These are phyloP conservation scores for Phytophthora hibernalis DNA, from an alignment of 352 stramenopile species.

Conservation along the genomic window DNA sequence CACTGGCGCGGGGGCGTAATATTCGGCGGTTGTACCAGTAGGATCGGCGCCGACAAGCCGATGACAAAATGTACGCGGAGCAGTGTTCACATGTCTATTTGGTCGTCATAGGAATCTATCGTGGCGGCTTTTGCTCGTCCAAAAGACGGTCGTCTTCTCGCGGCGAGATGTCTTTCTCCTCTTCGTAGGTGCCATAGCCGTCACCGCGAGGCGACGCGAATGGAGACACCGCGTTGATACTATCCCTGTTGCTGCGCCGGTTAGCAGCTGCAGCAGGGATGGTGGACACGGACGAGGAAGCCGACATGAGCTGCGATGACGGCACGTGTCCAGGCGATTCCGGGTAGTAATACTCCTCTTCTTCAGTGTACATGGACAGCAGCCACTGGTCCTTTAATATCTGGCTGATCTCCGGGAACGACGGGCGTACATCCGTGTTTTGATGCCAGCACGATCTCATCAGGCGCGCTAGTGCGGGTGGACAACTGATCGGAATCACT, in stretches of 20 bases:
- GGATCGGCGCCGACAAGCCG: not conserved
- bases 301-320: slow-evolving; percentile 39
- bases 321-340: slow-evolving; percentile 21
- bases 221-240: slow-evolving; percentile 38
- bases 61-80: not conserved
- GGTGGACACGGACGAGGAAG: slow-evolving; percentile 48
- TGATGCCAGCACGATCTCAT: slow-evolving; percentile 89
- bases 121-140: slow-evolving; percentile 48
- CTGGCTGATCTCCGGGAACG: slow-evolving; percentile 83
- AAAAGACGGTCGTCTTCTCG: slow-evolving; percentile 49
- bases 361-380: slow-evolving; percentile 59
- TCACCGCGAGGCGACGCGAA: slow-evolving; percentile 30
- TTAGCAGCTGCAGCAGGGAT: slow-evolving; percentile 32
- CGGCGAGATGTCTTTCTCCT: slow-evolving; percentile 14
- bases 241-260: slow-evolving; percentile 49
- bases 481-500: slow-evolving; percentile 86
- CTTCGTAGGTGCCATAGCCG: slow-evolving; percentile 37
- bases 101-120: slow-evolving; percentile 54
- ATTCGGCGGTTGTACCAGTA: slow-evolving; percentile 65
- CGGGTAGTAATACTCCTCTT: slow-evolving; percentile 59
- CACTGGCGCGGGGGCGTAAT: slow-evolving; percentile 65
- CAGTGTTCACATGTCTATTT: slow-evolving; percentile 46
- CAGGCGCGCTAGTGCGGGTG: slow-evolving; percentile 72
- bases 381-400: slow-evolving; percentile 82
- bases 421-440: slow-evolving; percentile 69